phyloP scores from a whole-genome alignment of 345 rosid species.

The Rhizophora mangle region DNA sequence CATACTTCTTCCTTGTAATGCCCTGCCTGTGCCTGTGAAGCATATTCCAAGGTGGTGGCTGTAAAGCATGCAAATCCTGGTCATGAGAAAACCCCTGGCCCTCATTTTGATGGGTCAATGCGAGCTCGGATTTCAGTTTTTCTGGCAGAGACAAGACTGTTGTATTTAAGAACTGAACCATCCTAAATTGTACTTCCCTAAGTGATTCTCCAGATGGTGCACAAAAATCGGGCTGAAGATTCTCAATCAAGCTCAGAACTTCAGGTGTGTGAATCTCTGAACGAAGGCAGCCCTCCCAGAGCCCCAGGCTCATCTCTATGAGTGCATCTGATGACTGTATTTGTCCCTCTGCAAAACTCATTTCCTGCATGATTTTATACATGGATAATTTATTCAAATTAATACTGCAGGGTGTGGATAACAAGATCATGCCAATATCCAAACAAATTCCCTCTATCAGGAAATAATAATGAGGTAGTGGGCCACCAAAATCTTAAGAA shows the following conservation, averaged over 20 bases:
- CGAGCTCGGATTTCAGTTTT: conserved; percentile 59
- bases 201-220: conserved; percentile 91
- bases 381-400: conserved; percentile 11
- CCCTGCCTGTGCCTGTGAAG: conserved; percentile 64
- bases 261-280: conserved; percentile 67
- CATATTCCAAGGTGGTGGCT: conserved; percentile 52
- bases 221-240: conserved; percentile 81
- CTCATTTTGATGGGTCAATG: conserved; percentile 42
- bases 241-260: conserved; percentile 56
- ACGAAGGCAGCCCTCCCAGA: conserved; percentile 73
- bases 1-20: conserved; percentile 69
- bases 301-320: conserved; percentile 72
- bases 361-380: conserved; percentile 55
- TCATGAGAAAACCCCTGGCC: conserved; percentile 50
- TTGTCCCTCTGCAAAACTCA: conserved; percentile 63
- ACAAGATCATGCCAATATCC: not conserved
- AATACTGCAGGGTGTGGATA: not conserved
- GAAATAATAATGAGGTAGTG: not conserved
- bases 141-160: conserved; percentile 58
- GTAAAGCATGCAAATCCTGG: conserved; percentile 48
- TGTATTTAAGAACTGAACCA: conserved; percentile 76
- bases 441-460: conserved; percentile 8
- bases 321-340: conserved; percentile 70
- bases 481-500: not conserved
- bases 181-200: conserved; percentile 84